A percentile compares a stretch with the other conserved stretches of the same genome.
phyloP scores from a whole-genome alignment of 345 rosid species.

The Kernera saxatilis region DNA sequence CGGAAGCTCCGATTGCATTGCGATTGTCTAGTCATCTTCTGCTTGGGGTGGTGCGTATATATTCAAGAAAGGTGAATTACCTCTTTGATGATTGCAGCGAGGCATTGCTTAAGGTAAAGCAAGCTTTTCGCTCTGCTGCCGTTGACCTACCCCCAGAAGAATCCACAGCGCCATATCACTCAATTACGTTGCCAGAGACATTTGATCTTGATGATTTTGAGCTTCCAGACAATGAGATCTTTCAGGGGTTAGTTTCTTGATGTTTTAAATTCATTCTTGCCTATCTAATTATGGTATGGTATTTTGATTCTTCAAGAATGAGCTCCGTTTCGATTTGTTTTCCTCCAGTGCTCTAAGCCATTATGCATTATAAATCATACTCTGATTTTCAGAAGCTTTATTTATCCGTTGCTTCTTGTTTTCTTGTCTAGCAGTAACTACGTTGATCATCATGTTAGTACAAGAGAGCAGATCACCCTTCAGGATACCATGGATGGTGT shows the following conservation, averaged over 20 bases:
- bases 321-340: not conserved
- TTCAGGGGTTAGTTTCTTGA: constrained; percentile 75
- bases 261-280: not conserved
- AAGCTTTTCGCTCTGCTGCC: constrained; percentile 96
- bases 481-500: constrained; percentile 98
- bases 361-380: not conserved
- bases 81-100: constrained; percentile 99
- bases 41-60: constrained; percentile 99
- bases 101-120: constrained; percentile 95
- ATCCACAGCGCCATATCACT: constrained; percentile 96
- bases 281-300: not conserved
- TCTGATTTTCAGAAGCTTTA: not conserved
- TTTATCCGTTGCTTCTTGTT: constrained; percentile 7
- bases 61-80: constrained; percentile 94
- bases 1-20: constrained; percentile 95
- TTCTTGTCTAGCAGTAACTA: constrained; percentile 60
- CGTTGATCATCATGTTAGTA: constrained; percentile 93
- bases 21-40: constrained; percentile 95
- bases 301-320: not conserved
- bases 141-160: constrained; percentile 99
- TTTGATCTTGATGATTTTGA: constrained; percentile 99
- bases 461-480: constrained; percentile 96
- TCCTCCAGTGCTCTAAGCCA: not conserved
- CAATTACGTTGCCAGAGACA: constrained; percentile 98
- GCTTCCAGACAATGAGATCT: constrained; percentile 91